A percentile compares a stretch with the other conserved stretches of the same genome.
These are phyloP conservation scores for Kazachstania sp. DNA, from an alignment of 1,139 yeast genomes.

Conservation along the genomic window DNA sequence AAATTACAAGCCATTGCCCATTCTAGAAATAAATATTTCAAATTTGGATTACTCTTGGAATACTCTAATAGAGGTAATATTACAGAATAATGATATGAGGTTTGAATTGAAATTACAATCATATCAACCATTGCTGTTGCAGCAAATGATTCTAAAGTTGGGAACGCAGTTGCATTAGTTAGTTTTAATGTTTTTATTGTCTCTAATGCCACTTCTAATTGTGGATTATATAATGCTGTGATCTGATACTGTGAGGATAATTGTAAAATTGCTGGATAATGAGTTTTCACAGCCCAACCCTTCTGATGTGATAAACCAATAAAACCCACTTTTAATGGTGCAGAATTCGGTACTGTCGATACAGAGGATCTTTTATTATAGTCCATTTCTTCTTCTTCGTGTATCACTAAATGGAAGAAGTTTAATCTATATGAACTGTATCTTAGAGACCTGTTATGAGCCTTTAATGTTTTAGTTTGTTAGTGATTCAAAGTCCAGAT, in stretches of 20 bases:
- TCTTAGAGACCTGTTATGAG: too few species aligned
- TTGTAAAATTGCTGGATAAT: constrained; percentile 23
- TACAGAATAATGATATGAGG: constrained; percentile 14
- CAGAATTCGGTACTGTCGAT: constrained; percentile 23
- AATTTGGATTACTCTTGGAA: constrained; percentile 16
- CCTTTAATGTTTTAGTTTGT: too few species aligned
- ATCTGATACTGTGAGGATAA: constrained; percentile 24
- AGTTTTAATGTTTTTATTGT: constrained; percentile 20
- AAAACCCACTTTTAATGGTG: constrained; percentile 23
- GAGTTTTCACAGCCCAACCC: constrained; percentile 28
- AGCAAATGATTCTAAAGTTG: constrained; percentile 19
- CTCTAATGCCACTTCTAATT: constrained; percentile 13
- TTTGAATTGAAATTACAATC: constrained; percentile 20
- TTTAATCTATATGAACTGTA: too few species aligned
- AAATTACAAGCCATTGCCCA: constrained; percentile 22
- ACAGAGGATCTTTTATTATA: constrained; percentile 20
- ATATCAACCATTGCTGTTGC: constrained; percentile 18
- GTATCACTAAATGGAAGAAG: too few species aligned
- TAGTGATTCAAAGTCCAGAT: too few species aligned
- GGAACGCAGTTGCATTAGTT: constrained; percentile 20
- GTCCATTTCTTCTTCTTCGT: constrained; percentile 8
- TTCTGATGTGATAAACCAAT: constrained; percentile 18
- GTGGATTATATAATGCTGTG: constrained; percentile 20
- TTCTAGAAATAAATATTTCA: constrained; percentile 22
- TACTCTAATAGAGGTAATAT: constrained; percentile 16